Evolutionary conservation across 352 stramenopile genomes (phyloP).

Genomic region (Phytophthora citricola): DNA sequence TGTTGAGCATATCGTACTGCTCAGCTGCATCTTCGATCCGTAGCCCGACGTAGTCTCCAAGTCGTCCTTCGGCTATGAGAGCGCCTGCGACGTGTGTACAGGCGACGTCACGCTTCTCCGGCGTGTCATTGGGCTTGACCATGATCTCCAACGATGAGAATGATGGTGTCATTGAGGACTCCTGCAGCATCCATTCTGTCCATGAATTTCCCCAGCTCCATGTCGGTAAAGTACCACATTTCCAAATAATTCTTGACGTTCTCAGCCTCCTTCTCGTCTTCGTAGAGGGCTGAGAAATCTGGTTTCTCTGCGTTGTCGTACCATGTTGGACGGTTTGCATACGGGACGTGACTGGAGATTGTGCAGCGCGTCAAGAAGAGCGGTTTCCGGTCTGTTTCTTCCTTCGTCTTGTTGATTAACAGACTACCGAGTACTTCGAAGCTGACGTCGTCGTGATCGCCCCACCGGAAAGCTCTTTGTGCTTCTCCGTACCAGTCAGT

Average conservation of each 20-base stretch:
- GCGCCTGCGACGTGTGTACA: slow-evolving; percentile 38
- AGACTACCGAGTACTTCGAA: slow-evolving; percentile 54
- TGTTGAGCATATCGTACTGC: slow-evolving; percentile 53
- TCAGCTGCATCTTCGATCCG: slow-evolving; percentile 36
- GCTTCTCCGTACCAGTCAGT: slow-evolving; percentile 2
- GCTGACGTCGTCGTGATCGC: slow-evolving; percentile 56
- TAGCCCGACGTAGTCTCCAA: slow-evolving; percentile 28
- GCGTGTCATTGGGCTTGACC: slow-evolving; percentile 36
- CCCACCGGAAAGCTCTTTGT: slow-evolving; percentile 30
- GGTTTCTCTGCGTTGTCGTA: slow-evolving; percentile 35
- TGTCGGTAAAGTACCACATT: slow-evolving; percentile 54
- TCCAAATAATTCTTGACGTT: slow-evolving; percentile 48
- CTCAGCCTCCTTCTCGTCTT: slow-evolving; percentile 26
- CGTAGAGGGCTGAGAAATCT: slow-evolving; percentile 45
- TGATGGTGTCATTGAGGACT: slow-evolving; percentile 56
- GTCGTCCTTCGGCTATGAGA: slow-evolving; percentile 40
- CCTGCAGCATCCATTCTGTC: slow-evolving; percentile 48
- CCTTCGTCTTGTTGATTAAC: slow-evolving; percentile 46
- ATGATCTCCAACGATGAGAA: slow-evolving; percentile 57
- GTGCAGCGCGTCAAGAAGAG: slow-evolving; percentile 63
- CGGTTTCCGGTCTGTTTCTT: slow-evolving; percentile 36
- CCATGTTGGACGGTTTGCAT: slow-evolving; percentile 41
- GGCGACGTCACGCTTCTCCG: slow-evolving; percentile 40
- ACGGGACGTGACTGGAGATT: slow-evolving; percentile 59
- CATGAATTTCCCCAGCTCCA: slow-evolving; percentile 55